Evolutionary conservation across 2,329 filamentous ascomycete species (phyloP).

Genomic region (Epichloe aotearoae): DNA sequence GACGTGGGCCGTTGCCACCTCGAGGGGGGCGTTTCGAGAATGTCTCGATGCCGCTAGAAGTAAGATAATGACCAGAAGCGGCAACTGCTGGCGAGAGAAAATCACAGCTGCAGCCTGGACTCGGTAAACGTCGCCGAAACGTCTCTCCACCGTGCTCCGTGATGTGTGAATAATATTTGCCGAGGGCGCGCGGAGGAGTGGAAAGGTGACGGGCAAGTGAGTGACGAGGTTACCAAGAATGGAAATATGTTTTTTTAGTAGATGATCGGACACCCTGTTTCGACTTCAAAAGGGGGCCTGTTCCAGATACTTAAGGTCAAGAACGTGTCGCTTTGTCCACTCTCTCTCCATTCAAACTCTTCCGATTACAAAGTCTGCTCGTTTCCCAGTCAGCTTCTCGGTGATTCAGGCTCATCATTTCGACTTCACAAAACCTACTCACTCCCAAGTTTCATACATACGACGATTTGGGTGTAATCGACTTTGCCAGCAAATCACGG

Average conservation of each 20-base stretch:
- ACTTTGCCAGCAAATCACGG: background rate
- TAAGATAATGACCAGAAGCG: background rate
- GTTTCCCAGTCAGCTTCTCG: background rate
- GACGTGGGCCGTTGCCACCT: background rate
- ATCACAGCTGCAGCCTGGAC: background rate
- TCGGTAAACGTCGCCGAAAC: conserved; percentile 3
- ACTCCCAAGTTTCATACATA: too few relatives aligned
- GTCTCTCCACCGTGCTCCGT: conserved; percentile 1
- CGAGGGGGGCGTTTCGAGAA: background rate
- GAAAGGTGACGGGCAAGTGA: background rate
- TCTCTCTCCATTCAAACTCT: background rate
- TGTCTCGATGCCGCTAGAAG: background rate
- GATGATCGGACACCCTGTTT: background rate
- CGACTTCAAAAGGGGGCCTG: background rate
- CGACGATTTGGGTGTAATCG: too few relatives aligned
- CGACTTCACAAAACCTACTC: too few relatives aligned
- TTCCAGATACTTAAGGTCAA: background rate
- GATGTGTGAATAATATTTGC: background rate
- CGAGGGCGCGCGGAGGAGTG: background rate
- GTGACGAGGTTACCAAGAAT: background rate
- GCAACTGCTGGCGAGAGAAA: conserved; percentile 1
- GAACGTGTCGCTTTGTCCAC: background rate
- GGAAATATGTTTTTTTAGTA: background rate
- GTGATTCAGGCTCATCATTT: too few relatives aligned
- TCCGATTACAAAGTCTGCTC: background rate